Conservation (phyloP, 805 yeast species). For the Kazachstania viticola region DNA sequence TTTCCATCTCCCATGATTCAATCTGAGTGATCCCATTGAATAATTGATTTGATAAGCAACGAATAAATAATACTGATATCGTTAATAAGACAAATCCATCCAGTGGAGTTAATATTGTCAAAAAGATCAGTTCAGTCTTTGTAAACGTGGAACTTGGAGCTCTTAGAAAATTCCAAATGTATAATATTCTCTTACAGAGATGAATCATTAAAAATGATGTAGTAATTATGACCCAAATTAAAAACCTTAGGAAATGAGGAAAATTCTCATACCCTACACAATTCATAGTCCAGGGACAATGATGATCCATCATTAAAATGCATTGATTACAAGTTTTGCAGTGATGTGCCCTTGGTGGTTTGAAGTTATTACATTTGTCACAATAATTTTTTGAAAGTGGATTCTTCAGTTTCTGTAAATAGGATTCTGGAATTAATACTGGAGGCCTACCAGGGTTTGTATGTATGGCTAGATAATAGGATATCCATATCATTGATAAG, state of each 20-base stretch:
- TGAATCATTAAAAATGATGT: conserved; percentile 37
- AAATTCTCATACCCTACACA: conserved; percentile 74
- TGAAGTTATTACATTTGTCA: conserved; percentile 54
- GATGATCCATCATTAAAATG: conserved; percentile 88
- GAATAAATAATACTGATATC: conserved; percentile 43
- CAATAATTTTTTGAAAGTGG: conserved; percentile 54
- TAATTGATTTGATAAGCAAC: conserved; percentile 47
- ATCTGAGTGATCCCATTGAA: conserved; percentile 74
- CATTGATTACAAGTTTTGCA: conserved; percentile 66
- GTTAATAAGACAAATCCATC: conserved; percentile 50
- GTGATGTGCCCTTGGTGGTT: conserved; percentile 81
- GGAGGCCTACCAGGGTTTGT: conserved; percentile 64
- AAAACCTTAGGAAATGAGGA: conserved; percentile 71
- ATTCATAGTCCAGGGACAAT: conserved; percentile 86
- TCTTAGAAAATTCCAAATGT: conserved; percentile 37
- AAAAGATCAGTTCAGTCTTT: conserved; percentile 41
- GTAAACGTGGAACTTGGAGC: conserved; percentile 44
- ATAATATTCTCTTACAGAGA: conserved; percentile 30
- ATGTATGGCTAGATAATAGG: conserved; percentile 59
- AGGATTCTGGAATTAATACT: conserved; percentile 34
- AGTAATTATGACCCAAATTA: conserved; percentile 50
- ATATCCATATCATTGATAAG: conserved; percentile 54
- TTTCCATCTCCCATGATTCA: conserved; percentile 85
- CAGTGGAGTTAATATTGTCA: conserved; percentile 42
- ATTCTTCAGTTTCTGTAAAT: no score